Conservation (phyloP, 2,329 filamentous ascomycete genomes). For the Dissoconium aciculare region DNA sequence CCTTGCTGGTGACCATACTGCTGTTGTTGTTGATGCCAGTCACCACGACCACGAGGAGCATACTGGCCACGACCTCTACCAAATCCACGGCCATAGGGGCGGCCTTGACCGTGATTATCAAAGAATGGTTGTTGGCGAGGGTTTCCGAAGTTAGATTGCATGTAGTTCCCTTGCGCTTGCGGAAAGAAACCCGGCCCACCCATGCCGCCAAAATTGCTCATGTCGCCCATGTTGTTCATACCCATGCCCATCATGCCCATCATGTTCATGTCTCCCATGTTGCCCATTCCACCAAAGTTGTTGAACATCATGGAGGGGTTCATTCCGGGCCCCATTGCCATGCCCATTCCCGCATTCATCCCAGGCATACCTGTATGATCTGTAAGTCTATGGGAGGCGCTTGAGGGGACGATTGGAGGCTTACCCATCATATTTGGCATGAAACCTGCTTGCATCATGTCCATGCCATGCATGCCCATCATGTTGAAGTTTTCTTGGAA, state of each 20-base stretch:
- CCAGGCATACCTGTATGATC: neutral
- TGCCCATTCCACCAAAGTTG: slow-evolving; percentile 44
- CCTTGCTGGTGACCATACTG: slow-evolving; percentile 13
- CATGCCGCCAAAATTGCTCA: slow-evolving; percentile 42
- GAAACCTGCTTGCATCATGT: neutral
- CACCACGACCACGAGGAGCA: slow-evolving; percentile 17
- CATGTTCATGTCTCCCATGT: slow-evolving; percentile 21
- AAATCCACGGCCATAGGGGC: slow-evolving; percentile 30
- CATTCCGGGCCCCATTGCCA: slow-evolving; percentile 42
- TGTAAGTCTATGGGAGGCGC: neutral
- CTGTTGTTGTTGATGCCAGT: slow-evolving; percentile 16
- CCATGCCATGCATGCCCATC: neutral
- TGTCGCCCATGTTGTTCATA: slow-evolving; percentile 47
- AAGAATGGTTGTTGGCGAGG: slow-evolving; percentile 36
- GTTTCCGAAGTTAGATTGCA: slow-evolving; percentile 28
- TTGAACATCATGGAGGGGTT: slow-evolving; percentile 21
- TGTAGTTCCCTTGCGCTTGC: slow-evolving; percentile 36
- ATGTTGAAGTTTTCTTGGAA: slow-evolving; percentile 7
- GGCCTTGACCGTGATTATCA: slow-evolving; percentile 56
- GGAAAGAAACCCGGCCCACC: slow-evolving; percentile 49
- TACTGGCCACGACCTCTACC: slow-evolving; percentile 20
- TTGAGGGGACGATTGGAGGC: neutral
- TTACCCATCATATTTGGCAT: slow-evolving; percentile 1
- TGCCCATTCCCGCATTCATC: slow-evolving; percentile 28
- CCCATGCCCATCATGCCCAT: slow-evolving; percentile 36